Percentiles rank a stretch among this genome's conserved stretches.
Evolutionary conservation across 1,284 basidiomycete genomes (phyloP).

Genomic region (Leccinum holopus): DNA sequence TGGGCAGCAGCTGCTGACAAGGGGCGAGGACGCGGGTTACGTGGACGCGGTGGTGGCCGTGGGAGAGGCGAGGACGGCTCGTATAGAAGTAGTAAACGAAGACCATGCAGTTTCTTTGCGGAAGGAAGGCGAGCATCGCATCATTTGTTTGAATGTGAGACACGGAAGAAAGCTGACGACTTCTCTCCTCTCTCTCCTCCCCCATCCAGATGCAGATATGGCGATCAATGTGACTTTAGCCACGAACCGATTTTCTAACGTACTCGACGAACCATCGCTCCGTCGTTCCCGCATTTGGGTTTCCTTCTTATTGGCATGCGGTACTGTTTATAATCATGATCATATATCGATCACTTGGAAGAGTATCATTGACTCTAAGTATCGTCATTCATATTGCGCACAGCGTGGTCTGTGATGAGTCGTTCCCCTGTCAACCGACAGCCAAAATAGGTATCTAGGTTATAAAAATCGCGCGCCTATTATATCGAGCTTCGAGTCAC

Average conservation of each 20-base stretch:
- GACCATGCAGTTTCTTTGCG: slow-evolving; percentile 83
- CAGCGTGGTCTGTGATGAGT: not conserved
- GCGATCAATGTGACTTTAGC: slow-evolving; percentile 79
- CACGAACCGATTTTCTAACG: slow-evolving; percentile 52
- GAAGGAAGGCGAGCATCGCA: slow-evolving; percentile 80
- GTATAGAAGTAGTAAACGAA: slow-evolving; percentile 75
- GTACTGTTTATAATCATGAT: slow-evolving; percentile 16
- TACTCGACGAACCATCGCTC: not conserved
- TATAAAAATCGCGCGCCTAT: slow-evolving; percentile 13
- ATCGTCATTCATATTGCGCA: slow-evolving; percentile 1
- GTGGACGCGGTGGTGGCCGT: slow-evolving; percentile 43
- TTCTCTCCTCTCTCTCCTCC: slow-evolving; percentile 4
- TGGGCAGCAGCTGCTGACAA: slow-evolving; percentile 39
- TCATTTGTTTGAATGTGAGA: slow-evolving; percentile 39
- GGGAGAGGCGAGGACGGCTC: slow-evolving; percentile 49
- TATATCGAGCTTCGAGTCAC: slow-evolving; percentile 2
- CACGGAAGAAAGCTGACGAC: slow-evolving; percentile 45
- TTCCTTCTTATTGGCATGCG: slow-evolving; percentile 15
- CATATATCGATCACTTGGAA: slow-evolving; percentile 14
- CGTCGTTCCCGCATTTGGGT: not conserved
- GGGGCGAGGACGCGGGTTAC: slow-evolving; percentile 37
- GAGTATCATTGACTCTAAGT: slow-evolving; percentile 4
- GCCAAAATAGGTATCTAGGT: slow-evolving; percentile 6
- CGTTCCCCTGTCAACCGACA: slow-evolving; percentile 5
- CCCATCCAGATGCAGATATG: slow-evolving; percentile 73